Base-by-base conservation (phyloP, 768 basidiomycete genomes). In the Tulasnella sp. region DNA sequence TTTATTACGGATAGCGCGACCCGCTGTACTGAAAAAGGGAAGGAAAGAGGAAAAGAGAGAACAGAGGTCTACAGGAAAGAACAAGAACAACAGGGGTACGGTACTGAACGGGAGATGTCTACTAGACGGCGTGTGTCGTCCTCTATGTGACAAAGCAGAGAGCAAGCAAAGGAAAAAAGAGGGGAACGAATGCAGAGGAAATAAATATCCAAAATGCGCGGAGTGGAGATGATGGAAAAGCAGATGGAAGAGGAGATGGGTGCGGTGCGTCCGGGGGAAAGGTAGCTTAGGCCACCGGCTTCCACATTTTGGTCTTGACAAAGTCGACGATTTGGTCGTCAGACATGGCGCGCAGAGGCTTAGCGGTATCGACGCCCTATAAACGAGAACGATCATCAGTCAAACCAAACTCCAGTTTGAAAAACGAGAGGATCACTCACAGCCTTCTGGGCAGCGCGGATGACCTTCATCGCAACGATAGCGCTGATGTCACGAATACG, bases 401-500 rank as follows among this genome's bases (percentile, higher is more conserved):
- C 39, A 22, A 71, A 67, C 17, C 36, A 66, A 17, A 75, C 42
- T 37, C 37, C 41, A 36, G 17, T 37, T 17, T 64, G 68, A 47
- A 32, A 32, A 63, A 68, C 32, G 9, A 37, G 32, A 16, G 36
- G 42, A 12, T 34, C 2, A 83, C 86, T 75, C 77, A 89, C 89
- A 73, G 88, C 88, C 72, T 86, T 84, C 80, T 95, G 94, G 41
- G 94, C 92, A 42, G 87, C 84, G 69, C 89, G 87, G 77, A 95
- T 90, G 72, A 96, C 92, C 59, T 84, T 81, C 71, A 82, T 82
- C 16, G 92, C 90, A 73, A 97, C 91, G 67, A 83, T 78, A 1
- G 86, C 86, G 76, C 89, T 91, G 77, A 96, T 94, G 78, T 95
- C 92, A 39, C 95, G 85, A 75, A 97, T 79, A 76, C 94, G 85